A percentile compares a stretch with the other conserved stretches of the same genome.
Conservation (phyloP, 331 rosid species). For the Stylosanthes scabra region DNA sequence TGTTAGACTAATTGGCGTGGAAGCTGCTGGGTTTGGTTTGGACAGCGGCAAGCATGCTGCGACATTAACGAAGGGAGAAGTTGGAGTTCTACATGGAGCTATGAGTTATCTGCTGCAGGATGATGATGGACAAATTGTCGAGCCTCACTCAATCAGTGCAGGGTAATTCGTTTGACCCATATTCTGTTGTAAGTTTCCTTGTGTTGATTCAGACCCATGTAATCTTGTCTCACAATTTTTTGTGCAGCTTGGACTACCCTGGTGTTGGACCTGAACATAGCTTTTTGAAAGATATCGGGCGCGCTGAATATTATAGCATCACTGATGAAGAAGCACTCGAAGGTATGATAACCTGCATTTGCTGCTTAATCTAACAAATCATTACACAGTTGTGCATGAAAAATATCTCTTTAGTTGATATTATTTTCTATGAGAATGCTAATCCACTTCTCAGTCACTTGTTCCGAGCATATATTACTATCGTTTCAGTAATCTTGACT, state of each 20-base stretch:
- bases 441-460: neutral
- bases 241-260: constrained; percentile 92
- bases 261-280: constrained; percentile 99
- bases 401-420: neutral
- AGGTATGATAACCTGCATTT: constrained; percentile 55
- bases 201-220: neutral
- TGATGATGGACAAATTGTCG: constrained; percentile 94
- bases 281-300: constrained; percentile 78
- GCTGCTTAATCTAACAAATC: neutral
- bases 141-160: constrained; percentile 98
- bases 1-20: constrained; percentile 88
- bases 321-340: constrained; percentile 95
- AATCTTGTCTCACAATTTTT: constrained; percentile 12
- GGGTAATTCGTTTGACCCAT: constrained; percentile 60
- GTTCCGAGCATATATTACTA: neutral
- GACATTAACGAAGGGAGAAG: constrained; percentile 84
- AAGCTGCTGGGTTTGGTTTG: constrained; percentile 95
- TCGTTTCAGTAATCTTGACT: constrained; percentile 6
- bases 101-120: constrained; percentile 98
- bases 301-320: constrained; percentile 83
- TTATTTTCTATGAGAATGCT: constrained; percentile 4
- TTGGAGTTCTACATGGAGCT: constrained; percentile 96
- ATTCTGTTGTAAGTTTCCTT: constrained; percentile 26
- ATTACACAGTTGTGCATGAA: neutral
- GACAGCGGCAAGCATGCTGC: constrained; percentile 98